Conservation (phyloP, 495 filamentous ascomycete genomes). For the Neurospora sp. region DNA sequence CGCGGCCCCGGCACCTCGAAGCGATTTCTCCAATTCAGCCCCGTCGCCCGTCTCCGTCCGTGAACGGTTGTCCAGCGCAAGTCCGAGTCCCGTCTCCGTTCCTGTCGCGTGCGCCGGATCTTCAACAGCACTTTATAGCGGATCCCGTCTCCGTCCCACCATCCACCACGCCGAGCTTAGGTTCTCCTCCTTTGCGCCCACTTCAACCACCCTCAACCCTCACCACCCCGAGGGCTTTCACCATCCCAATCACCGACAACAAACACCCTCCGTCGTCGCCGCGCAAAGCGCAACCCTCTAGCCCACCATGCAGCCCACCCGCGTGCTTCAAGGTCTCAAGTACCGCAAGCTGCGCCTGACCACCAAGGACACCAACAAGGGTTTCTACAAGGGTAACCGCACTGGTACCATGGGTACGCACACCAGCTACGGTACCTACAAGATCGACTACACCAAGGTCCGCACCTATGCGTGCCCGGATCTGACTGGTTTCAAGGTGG, state of each 20-base stretch:
- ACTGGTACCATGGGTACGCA: slow-evolving; percentile 79
- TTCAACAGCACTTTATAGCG: neutral
- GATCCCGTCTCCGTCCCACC: neutral
- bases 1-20: neutral
- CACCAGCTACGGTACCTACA: slow-evolving; percentile 74
- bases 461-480: slow-evolving; percentile 80
- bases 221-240: neutral
- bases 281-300: neutral
- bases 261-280: neutral
- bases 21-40: neutral
- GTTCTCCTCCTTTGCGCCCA: neutral
- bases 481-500: slow-evolving; percentile 62
- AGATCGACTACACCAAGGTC: slow-evolving; percentile 75
- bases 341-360: slow-evolving; percentile 63
- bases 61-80: neutral
- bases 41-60: neutral
- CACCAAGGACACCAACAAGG: slow-evolving; percentile 85
- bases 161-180: neutral
- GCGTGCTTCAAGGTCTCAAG: slow-evolving; percentile 50
- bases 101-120: neutral
- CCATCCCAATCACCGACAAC: neutral
- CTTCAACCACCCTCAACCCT: neutral
- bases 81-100: neutral
- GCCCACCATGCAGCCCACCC: slow-evolving; percentile 55
- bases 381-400: slow-evolving; percentile 93